Evolutionary conservation across 768 basidiomycete species (phyloP).

Genomic region (Roridomyces roridus): DNA sequence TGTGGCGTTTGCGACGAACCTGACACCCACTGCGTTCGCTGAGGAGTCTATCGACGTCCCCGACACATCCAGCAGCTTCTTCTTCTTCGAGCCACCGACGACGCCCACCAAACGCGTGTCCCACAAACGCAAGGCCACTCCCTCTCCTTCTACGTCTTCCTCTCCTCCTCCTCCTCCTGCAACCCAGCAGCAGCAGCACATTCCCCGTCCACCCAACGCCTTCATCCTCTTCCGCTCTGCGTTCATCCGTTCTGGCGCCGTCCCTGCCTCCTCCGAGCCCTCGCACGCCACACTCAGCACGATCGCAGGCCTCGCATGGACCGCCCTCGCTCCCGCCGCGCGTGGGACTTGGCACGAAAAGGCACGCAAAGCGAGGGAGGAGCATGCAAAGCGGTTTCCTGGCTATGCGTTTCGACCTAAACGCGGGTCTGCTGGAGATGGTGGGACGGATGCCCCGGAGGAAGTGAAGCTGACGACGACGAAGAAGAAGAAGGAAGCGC

Average conservation of each 20-base stretch:
- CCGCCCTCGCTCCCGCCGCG: conserved; percentile 50
- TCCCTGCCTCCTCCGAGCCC: conserved; percentile 56
- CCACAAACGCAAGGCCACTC: conserved; percentile 22
- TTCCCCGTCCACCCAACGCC: conserved; percentile 64
- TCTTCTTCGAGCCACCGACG: conserved; percentile 47
- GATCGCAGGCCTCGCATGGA: conserved; percentile 64
- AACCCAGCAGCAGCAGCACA: conserved; percentile 41
- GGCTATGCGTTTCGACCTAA: conserved; percentile 33
- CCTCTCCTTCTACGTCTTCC: too few relatives aligned
- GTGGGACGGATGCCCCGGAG: conserved; percentile 15
- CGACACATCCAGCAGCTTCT: conserved; percentile 26
- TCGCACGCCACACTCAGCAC: conserved; percentile 61
- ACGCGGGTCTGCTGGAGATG: conserved; percentile 35
- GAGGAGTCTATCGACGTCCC: neutral
- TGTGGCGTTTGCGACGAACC: conserved; percentile 57
- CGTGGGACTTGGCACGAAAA: conserved; percentile 52
- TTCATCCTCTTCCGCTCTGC: conserved; percentile 66
- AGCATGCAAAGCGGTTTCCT: conserved; percentile 51
- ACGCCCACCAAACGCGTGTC: conserved; percentile 7
- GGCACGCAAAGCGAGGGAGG: conserved; percentile 53
- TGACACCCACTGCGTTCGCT: conserved; percentile 44
- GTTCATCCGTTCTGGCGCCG: conserved; percentile 59
- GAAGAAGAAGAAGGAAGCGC: neutral
- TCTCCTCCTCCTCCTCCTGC: too few relatives aligned
- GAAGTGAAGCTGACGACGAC: neutral